A percentile compares a stretch with the other conserved stretches of the same genome.
These are phyloP conservation scores for Cordyceps javanica DNA, from an alignment of 2,329 filamentous ascomycete genomes.

Conservation along the genomic window DNA sequence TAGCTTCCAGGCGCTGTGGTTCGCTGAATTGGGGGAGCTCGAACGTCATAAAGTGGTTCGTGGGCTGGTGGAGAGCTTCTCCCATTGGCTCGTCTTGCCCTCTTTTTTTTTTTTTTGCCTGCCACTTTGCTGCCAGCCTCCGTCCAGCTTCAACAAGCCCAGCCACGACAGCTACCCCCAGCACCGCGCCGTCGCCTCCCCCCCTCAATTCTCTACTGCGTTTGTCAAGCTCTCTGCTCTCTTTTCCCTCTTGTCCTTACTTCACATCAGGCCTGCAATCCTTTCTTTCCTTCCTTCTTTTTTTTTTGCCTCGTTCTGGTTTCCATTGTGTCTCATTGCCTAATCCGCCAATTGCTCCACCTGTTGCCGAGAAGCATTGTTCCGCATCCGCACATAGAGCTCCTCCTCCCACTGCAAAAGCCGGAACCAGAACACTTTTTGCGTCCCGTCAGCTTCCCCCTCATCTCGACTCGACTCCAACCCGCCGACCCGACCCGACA, in stretches of 20 bases:
- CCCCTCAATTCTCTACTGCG: too few species aligned
- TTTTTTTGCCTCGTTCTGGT: not conserved
- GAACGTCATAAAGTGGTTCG: slow-evolving; percentile 1
- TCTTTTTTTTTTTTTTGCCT: not conserved
- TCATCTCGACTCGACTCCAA: not conserved
- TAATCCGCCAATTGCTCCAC: not conserved
- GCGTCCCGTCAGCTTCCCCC: not conserved
- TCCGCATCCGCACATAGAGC: not conserved
- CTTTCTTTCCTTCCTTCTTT: not conserved
- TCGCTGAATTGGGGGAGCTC: not conserved
- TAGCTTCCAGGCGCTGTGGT: not conserved
- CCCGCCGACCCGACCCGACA: not conserved
- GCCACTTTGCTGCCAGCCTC: not conserved
- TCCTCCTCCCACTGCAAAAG: too few species aligned
- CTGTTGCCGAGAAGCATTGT: not conserved
- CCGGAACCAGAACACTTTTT: not conserved
- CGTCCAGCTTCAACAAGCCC: too few species aligned
- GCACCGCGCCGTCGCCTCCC: too few species aligned
- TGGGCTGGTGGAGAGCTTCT: not conserved
- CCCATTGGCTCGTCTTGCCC: not conserved
- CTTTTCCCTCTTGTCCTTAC: not conserved
- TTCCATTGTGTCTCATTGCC: too few species aligned
- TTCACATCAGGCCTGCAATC: not conserved
- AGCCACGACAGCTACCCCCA: too few species aligned
- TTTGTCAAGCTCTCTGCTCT: too few species aligned